Evolutionary conservation across 225 moss, liverwort and hornwort genomes (phyloP).

Genomic region (Sphagnum tenellum): DNA sequence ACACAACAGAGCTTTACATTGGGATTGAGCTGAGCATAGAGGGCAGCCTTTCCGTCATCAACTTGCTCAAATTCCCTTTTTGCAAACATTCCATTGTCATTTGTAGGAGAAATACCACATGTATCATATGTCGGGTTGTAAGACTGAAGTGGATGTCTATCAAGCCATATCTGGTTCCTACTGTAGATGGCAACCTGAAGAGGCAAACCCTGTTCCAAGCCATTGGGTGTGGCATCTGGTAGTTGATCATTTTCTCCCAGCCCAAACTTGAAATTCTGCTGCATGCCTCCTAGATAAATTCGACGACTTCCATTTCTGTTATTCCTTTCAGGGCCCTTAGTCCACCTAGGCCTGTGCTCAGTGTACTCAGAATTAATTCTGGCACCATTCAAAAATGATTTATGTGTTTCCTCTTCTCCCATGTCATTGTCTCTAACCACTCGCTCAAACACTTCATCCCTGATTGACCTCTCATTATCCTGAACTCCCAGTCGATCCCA

Average conservation of each 20-base stretch:
- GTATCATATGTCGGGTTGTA: no score
- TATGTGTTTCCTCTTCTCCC: conserved; percentile 25
- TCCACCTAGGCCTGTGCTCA: conserved; percentile 61
- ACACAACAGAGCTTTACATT: conserved; percentile 17
- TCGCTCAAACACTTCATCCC: conserved; percentile 12
- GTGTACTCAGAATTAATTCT: conserved; percentile 5
- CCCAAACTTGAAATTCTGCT: no score
- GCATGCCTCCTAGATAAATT: no score
- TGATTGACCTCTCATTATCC: conserved; percentile 20
- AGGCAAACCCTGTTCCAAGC: conserved; percentile 16
- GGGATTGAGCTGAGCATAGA: conserved; percentile 8
- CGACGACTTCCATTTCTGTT: no score
- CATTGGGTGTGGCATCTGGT: conserved; percentile 36
- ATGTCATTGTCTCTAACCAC: conserved; percentile 8
- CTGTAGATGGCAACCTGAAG: no score
- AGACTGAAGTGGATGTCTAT: no score
- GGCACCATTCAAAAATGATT: conserved; percentile 23
- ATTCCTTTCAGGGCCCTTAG: conserved; percentile 26
- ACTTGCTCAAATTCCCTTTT: conserved; percentile 14
- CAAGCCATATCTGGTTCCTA: no score
- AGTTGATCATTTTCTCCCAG: conserved; percentile 27
- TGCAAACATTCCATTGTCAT: conserved; percentile 8
- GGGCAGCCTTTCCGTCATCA: conserved; percentile 18
- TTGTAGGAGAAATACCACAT: no score
- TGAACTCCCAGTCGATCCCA: conserved; percentile 80